These are phyloP conservation scores for Annulohypoxylon truncatum DNA, from an alignment of 2,329 filamentous ascomycete species.

Conservation along the genomic window DNA sequence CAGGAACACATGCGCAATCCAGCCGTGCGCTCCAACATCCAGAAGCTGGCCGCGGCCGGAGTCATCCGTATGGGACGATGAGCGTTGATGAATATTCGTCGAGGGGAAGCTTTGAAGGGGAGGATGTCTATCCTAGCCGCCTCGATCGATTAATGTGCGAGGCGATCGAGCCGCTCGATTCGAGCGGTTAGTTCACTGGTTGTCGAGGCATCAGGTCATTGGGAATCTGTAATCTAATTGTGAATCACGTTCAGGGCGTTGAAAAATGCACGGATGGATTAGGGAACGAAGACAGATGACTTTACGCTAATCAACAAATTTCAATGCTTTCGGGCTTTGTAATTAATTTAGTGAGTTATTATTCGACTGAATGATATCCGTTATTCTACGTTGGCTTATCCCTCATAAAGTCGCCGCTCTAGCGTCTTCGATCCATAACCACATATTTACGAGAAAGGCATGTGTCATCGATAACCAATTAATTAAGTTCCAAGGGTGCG, in stretches of 20 bases:
- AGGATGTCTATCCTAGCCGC: not conserved
- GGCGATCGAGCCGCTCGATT: too few species aligned
- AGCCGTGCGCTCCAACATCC: slow-evolving; percentile 84
- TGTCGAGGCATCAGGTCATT: slow-evolving; percentile 6
- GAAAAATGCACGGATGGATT: slow-evolving; percentile 33
- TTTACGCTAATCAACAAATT: slow-evolving; percentile 26
- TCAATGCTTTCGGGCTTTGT: not conserved
- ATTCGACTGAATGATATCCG: not conserved
- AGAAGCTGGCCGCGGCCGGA: slow-evolving; percentile 93
- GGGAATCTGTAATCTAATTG: slow-evolving; percentile 29
- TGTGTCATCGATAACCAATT: not conserved
- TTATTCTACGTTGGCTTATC: not conserved
- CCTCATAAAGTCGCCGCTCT: not conserved
- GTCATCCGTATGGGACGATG: slow-evolving; percentile 80
- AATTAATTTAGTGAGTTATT: not conserved
- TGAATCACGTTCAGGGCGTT: slow-evolving; percentile 30
- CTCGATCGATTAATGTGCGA: not conserved
- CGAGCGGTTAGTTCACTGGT: not conserved
- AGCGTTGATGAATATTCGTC: not conserved
- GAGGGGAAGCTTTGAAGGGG: not conserved
- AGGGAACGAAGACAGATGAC: slow-evolving; percentile 31
- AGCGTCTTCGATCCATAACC: not conserved
- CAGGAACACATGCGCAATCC: slow-evolving; percentile 98
- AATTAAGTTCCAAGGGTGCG: not conserved
- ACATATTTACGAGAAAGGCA: not conserved